These are phyloP conservation scores for Ambispora gerdemannii DNA, from an alignment of 192 early-diverging fungal species.

Conservation along the genomic window DNA sequence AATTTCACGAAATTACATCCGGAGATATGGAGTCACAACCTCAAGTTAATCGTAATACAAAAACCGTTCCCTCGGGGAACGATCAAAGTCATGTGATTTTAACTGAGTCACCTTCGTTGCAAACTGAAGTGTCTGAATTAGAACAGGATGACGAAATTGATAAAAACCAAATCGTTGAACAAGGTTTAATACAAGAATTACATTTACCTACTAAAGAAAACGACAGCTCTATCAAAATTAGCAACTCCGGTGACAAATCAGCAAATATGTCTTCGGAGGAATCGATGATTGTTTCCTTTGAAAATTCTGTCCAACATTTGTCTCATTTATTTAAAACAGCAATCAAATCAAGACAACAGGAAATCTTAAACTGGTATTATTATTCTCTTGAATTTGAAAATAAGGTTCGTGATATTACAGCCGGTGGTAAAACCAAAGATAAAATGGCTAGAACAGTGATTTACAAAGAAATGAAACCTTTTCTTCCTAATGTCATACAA, in stretches of 20 bases:
- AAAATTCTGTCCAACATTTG: background rate
- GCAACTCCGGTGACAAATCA: no score
- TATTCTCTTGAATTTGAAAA: conserved; percentile 5
- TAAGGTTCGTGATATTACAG: background rate
- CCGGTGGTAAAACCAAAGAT: background rate
- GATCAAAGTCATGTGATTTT: no score
- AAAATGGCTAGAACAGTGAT: background rate
- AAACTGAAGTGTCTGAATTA: conserved; percentile 25
- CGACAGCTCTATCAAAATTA: no score
- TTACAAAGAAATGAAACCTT: conserved; percentile 5
- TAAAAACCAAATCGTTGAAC: conserved; percentile 24
- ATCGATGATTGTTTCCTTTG: no score
- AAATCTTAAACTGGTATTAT: conserved; percentile 3
- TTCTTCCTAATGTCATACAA: no score
- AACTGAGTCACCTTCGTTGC: no score
- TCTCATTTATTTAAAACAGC: background rate
- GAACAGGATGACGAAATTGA: conserved; percentile 11
- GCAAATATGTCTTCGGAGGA: no score
- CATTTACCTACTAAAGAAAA: conserved; percentile 20
- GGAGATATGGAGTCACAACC: no score
- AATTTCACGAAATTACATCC: no score
- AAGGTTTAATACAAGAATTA: conserved; percentile 23
- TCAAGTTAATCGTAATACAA: no score
- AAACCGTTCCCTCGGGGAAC: no score
- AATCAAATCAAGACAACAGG: background rate